phyloP scores from a whole-genome alignment of 2,329 filamentous ascomycete species.

The Pseudocercospora fijiensis region DNA sequence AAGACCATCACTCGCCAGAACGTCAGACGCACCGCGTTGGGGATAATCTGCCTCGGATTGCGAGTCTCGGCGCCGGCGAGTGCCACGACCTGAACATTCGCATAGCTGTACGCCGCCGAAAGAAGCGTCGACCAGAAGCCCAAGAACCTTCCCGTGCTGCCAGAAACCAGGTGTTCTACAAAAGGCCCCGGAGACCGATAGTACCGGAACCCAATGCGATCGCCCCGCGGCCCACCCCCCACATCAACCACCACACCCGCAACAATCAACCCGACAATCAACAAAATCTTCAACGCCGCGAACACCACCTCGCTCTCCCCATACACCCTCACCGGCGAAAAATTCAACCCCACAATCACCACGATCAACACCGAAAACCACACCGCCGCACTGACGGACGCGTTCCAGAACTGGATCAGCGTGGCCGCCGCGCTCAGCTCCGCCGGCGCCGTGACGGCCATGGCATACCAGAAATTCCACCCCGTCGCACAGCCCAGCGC shows the following conservation, averaged over 20 bases:
- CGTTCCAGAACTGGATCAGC: constrained; percentile 34
- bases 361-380: constrained; percentile 40
- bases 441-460: constrained; percentile 22
- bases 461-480: constrained; percentile 42
- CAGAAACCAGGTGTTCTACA: constrained; percentile 15
- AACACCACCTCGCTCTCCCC: constrained; percentile 25
- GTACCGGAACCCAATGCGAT: constrained; percentile 21
- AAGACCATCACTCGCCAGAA: constrained; percentile 39
- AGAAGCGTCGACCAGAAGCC: constrained; percentile 23
- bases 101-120: constrained; percentile 20
- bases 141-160: constrained; percentile 26
- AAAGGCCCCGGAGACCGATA: constrained; percentile 24
- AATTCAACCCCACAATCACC: constrained; percentile 37
- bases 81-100: constrained; percentile 22
- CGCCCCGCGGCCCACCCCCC: constrained; percentile 13
- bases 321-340: constrained; percentile 28
- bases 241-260: constrained; percentile 24
- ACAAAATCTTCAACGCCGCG: constrained; percentile 20
- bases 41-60: constrained; percentile 49
- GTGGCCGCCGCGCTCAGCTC: constrained; percentile 21
- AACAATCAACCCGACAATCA: constrained; percentile 22
- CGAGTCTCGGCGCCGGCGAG: constrained; percentile 28
- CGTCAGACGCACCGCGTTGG: constrained; percentile 36
- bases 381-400: constrained; percentile 35
- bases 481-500: constrained; percentile 37